Percentiles rank a stretch among this genome's conserved stretches.
Evolutionary conservation across 768 basidiomycete species (phyloP).

Genomic region (Leucosporidium scottii): DNA sequence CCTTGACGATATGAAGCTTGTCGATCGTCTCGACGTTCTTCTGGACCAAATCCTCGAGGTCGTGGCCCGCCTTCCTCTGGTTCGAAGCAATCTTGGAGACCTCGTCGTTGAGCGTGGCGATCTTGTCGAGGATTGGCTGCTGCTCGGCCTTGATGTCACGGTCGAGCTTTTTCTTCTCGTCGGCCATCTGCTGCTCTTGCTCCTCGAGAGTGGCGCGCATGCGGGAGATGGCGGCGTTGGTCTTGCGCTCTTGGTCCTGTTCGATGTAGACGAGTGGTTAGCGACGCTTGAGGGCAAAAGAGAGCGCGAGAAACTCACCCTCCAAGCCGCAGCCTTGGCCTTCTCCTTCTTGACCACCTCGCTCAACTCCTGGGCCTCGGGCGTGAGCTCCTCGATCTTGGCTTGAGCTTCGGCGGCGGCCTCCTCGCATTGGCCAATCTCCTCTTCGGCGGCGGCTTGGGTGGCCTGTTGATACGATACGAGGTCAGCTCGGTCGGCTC

Average conservation of each 20-base stretch:
- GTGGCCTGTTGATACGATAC: too few species aligned
- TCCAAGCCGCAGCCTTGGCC: slow-evolving; percentile 43
- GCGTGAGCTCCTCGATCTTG: slow-evolving; percentile 30
- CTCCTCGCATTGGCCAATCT: not conserved
- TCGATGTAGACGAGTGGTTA: not conserved
- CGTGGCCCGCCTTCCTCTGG: not conserved
- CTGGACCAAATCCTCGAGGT: not conserved
- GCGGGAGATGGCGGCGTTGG: not conserved
- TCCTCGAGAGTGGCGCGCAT: slow-evolving; percentile 35
- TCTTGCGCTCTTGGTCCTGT: slow-evolving; percentile 19
- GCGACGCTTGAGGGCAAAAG: not conserved
- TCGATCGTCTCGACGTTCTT: not conserved
- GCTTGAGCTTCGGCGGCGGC: too few species aligned
- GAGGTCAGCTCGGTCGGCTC: too few species aligned
- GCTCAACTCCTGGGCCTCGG: slow-evolving; percentile 43
- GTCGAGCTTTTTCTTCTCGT: slow-evolving; percentile 54
- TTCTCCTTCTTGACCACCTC: slow-evolving; percentile 53
- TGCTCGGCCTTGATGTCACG: slow-evolving; percentile 27
- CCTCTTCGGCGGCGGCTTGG: not conserved
- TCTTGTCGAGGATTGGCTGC: slow-evolving; percentile 7
- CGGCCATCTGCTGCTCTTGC: slow-evolving; percentile 50
- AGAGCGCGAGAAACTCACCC: slow-evolving; percentile 7
- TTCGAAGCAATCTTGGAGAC: not conserved
- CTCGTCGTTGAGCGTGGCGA: slow-evolving; percentile 2
- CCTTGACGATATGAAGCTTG: not conserved